phyloP scores from a whole-genome alignment of 148 eudicot species.

The Persicaria tinctoria region DNA sequence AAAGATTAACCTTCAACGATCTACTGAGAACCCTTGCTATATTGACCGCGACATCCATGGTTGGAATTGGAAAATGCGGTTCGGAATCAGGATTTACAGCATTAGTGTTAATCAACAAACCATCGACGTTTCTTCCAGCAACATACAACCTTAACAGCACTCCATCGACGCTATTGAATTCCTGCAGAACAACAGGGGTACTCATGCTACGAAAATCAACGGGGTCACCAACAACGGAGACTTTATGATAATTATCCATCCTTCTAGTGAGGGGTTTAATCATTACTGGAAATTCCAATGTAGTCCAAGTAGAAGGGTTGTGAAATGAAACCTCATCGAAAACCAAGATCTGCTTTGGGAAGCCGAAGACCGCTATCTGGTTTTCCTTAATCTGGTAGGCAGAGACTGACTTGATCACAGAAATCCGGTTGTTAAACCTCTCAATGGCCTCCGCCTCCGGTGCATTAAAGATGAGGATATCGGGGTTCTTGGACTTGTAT shows the following conservation, averaged over 20 bases:
- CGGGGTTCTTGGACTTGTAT: conserved; percentile 20
- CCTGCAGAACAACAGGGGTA: conserved; percentile 34
- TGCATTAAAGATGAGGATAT: conserved; percentile 24
- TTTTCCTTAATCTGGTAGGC: conserved; percentile 13
- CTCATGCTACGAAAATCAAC: conserved; percentile 24
- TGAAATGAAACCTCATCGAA: conserved; percentile 18
- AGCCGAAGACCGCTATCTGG: conserved; percentile 24
- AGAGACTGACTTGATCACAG: conserved; percentile 35
- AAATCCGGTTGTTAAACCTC: conserved; percentile 32
- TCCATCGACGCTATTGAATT: conserved; percentile 26
- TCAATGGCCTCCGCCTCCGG: conserved; percentile 30
- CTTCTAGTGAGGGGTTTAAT: conserved; percentile 34
- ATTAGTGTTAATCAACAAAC: too few species aligned
- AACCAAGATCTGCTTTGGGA: conserved; percentile 30
- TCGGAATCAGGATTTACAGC: too few species aligned
- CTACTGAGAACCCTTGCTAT: too few species aligned
- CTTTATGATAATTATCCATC: conserved; percentile 35
- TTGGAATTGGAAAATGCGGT: too few species aligned
- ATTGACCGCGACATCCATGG: too few species aligned
- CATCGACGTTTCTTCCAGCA: conserved; percentile 21
- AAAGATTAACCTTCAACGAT: too few species aligned
- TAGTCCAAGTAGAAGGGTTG: conserved; percentile 9
- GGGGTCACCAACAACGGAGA: conserved; percentile 25
- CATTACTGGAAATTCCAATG: conserved; percentile 34
- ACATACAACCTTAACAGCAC: conserved; percentile 40